Percentiles rank a stretch among this genome's conserved stretches.
Evolutionary conservation across 495 filamentous ascomycete genomes (phyloP).

Genomic region (Lichenothelia convexa): DNA sequence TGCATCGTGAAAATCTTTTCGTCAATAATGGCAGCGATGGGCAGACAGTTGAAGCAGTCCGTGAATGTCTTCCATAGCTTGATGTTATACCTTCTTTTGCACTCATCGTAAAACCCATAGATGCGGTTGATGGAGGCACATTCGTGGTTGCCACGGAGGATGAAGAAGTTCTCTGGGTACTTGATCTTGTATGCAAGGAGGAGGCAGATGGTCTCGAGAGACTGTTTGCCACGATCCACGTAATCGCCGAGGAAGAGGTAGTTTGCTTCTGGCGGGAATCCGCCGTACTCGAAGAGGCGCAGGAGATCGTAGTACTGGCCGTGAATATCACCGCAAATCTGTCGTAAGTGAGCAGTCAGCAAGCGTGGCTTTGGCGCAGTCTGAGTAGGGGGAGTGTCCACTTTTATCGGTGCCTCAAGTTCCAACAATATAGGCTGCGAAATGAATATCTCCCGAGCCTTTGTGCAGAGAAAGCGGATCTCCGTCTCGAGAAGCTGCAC

Average conservation of each 20-base stretch:
- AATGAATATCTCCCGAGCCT: slow-evolving; percentile 98
- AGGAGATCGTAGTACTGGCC: slow-evolving; percentile 98
- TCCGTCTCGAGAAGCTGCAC: slow-evolving; percentile 93
- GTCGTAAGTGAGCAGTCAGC: neutral
- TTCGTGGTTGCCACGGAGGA: slow-evolving; percentile 95
- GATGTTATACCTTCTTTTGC: slow-evolving; percentile 98
- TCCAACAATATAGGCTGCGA: slow-evolving; percentile 96
- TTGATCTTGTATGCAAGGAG: slow-evolving; percentile 99
- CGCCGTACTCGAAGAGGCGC: slow-evolving; percentile 94
- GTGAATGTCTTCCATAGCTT: slow-evolving; percentile 99
- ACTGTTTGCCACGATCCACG: slow-evolving; percentile 98
- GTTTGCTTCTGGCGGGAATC: slow-evolving; percentile 96
- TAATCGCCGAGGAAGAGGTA: slow-evolving; percentile 99
- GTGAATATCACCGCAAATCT: slow-evolving; percentile 99
- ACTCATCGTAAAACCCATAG: slow-evolving; percentile 99
- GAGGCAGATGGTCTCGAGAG: slow-evolving; percentile 96
- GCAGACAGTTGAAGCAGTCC: slow-evolving; percentile 98
- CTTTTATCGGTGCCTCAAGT: slow-evolving; percentile 97
- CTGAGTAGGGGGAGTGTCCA: slow-evolving; percentile 19
- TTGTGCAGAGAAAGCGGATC: slow-evolving; percentile 95
- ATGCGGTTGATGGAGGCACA: slow-evolving; percentile 99
- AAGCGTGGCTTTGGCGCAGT: no score
- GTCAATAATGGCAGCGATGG: slow-evolving; percentile 98
- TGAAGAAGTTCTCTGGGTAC: slow-evolving; percentile 99
- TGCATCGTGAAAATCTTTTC: slow-evolving; percentile 99